These are phyloP conservation scores for Passiflora organensis DNA, from an alignment of 345 rosid species.

Conservation along the genomic window DNA sequence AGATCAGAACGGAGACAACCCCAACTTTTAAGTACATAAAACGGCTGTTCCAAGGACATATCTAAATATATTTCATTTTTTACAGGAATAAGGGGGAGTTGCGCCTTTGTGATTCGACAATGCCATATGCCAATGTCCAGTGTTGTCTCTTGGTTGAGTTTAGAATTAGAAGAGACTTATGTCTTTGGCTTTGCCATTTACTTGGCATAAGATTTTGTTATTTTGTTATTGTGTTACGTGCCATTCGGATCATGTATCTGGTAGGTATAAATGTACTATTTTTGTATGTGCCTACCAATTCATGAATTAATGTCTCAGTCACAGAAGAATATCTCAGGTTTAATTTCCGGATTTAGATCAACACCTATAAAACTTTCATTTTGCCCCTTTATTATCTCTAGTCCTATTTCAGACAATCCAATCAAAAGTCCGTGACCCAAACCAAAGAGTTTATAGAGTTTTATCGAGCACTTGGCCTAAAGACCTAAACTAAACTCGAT, in stretches of 20 bases:
- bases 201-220: not conserved
- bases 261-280: not conserved
- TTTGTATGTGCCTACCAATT: not conserved
- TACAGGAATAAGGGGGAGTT: conserved; percentile 39
- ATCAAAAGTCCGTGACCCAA: no score
- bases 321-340: not conserved
- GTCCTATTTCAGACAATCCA: no score
- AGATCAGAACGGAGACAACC: conserved; percentile 28
- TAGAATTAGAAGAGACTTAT: not conserved
- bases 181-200: no score
- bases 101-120: conserved; percentile 17
- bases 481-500: no score
- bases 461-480: no score
- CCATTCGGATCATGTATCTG: not conserved
- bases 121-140: conserved; percentile 1
- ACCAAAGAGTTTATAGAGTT: no score
- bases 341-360: no score
- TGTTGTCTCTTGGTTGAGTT: conserved; percentile 5
- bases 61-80: conserved; percentile 20
- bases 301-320: not conserved
- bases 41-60: conserved; percentile 33
- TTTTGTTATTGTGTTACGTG: not conserved
- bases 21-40: conserved; percentile 43
- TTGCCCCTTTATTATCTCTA: no score
- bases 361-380: no score